A percentile compares a stretch with the other conserved stretches of the same genome.
Conservation (phyloP, 2,329 filamentous ascomycete genomes). For the Parastagonospora nodorum region DNA sequence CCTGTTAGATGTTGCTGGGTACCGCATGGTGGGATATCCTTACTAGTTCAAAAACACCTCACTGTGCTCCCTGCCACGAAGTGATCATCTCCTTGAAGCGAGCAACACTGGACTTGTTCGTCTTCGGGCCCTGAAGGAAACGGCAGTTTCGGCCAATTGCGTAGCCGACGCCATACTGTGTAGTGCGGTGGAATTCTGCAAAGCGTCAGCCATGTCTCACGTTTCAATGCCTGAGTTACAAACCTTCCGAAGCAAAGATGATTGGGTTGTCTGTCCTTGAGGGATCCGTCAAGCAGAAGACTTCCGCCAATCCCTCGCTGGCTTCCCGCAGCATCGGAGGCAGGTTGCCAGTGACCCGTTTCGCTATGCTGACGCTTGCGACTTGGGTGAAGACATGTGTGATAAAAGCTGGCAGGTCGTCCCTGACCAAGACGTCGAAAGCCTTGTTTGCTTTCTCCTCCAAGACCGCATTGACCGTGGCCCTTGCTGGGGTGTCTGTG, state of each 20-base stretch:
- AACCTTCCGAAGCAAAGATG: conserved; percentile 76
- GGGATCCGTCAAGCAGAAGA: conserved; percentile 78
- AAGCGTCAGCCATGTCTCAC: conserved; percentile 8
- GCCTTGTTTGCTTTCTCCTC: conserved; percentile 68
- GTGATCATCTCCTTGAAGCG: conserved; percentile 66
- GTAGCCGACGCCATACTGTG: conserved; percentile 75
- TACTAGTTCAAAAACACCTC: conserved; percentile 79
- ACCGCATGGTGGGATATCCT: neutral
- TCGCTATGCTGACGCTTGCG: conserved; percentile 71
- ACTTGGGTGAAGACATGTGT: conserved; percentile 71
- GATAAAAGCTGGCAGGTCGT: conserved; percentile 75
- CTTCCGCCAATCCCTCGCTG: conserved; percentile 76
- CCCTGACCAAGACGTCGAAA: conserved; percentile 66
- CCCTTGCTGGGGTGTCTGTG: conserved; percentile 55
- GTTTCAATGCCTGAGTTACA: neutral
- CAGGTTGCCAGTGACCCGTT: conserved; percentile 69
- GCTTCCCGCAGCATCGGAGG: conserved; percentile 67
- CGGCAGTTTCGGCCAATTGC: conserved; percentile 77
- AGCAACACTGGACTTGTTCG: conserved; percentile 65
- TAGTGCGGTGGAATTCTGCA: conserved; percentile 74
- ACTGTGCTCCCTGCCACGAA: conserved; percentile 69
- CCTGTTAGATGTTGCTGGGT: conserved; percentile 6
- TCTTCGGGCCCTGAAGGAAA: conserved; percentile 76
- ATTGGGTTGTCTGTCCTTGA: conserved; percentile 75
- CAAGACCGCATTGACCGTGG: conserved; percentile 63